phyloP scores from a whole-genome alignment of 768 basidiomycete species.

The Amanita molliuscula region DNA sequence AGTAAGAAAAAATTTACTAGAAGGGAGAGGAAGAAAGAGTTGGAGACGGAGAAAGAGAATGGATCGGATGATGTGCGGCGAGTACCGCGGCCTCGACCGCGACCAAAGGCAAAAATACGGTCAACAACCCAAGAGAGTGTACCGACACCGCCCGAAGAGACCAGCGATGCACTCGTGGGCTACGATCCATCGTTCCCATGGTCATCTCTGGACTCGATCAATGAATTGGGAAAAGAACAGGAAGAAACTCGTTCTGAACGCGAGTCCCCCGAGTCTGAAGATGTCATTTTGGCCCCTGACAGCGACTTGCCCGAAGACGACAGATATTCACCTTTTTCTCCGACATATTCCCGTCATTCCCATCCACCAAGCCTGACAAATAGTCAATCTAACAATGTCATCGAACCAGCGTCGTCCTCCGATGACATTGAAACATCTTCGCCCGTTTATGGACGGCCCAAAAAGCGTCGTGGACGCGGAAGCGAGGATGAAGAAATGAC shows the following conservation, averaged over 20 bases:
- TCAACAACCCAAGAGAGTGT: conserved; percentile 5
- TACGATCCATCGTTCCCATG: neutral
- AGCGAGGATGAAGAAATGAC: neutral
- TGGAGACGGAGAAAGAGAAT: neutral
- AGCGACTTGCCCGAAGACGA: neutral
- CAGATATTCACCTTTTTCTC: neutral
- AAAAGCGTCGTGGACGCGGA: conserved; percentile 1
- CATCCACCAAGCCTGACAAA: neutral
- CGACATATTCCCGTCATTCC: neutral
- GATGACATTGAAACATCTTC: conserved; percentile 9
- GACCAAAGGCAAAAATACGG: conserved; percentile 15
- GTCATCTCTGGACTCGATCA: neutral
- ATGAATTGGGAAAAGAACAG: neutral
- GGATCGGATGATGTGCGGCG: neutral
- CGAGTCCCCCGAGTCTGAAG: neutral
- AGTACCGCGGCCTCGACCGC: conserved; percentile 16
- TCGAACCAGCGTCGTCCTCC: conserved; percentile 4
- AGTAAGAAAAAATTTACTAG: neutral
- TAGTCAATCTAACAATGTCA: neutral
- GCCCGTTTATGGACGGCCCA: conserved; percentile 13
- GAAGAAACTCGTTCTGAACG: neutral
- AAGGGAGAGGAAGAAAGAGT: conserved; percentile 10
- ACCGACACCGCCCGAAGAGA: neutral
- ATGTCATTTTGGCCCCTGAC: neutral
- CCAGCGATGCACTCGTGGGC: conserved; percentile 5